Evolutionary conservation across 768 basidiomycete genomes (phyloP).

Genomic region (Agaricus bisporus): DNA sequence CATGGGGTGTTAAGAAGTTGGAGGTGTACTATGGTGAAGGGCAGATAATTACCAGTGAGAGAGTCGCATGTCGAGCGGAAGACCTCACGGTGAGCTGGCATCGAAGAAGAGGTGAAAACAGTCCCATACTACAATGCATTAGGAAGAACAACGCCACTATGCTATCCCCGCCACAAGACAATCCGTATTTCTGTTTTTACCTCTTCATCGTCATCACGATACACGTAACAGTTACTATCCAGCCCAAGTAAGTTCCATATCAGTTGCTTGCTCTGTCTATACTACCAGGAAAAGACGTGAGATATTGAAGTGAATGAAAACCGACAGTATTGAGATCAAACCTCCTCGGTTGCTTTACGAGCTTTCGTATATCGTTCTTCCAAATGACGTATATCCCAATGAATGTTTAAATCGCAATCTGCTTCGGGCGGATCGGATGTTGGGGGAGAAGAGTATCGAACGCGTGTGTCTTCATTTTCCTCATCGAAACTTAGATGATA

Average conservation of each 20-base stretch:
- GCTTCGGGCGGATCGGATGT: background rate
- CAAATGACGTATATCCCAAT: background rate
- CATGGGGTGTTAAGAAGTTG: no score
- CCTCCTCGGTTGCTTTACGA: background rate
- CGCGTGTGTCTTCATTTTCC: background rate
- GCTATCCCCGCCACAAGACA: background rate
- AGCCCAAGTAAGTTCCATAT: slow-evolving; percentile 3
- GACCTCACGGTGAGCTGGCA: no score
- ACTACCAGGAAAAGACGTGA: background rate
- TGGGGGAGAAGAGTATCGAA: slow-evolving; percentile 1
- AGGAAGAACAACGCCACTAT: background rate
- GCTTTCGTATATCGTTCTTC: background rate
- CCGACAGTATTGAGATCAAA: background rate
- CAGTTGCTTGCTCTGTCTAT: background rate
- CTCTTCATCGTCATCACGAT: background rate
- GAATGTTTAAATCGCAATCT: background rate
- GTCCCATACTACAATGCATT: background rate
- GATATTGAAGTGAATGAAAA: background rate
- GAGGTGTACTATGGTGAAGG: no score
- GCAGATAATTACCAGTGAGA: no score
- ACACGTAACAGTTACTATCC: slow-evolving; percentile 1
- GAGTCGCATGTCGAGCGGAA: no score
- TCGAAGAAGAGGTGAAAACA: no score
- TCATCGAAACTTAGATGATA: background rate
- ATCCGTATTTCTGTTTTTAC: background rate